Evolutionary conservation across 2,329 filamentous ascomycete genomes (phyloP).

Genomic region (Clarireedia monteithiana): DNA sequence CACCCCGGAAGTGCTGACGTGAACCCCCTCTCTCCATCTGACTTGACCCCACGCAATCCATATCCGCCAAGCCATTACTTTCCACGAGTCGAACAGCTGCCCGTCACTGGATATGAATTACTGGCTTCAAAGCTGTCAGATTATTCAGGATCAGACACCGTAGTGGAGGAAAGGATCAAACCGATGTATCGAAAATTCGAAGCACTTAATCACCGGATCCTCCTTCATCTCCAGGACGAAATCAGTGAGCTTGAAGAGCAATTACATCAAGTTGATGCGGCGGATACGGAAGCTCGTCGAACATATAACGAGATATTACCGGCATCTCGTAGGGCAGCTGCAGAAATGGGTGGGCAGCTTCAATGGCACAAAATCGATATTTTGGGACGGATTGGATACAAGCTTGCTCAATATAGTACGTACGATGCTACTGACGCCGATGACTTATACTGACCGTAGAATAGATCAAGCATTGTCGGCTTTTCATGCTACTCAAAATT

Average conservation of each 20-base stretch:
- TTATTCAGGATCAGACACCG: constrained; percentile 15
- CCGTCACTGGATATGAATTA: constrained; percentile 53
- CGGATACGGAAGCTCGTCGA: constrained; percentile 39
- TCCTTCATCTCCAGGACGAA: constrained; percentile 81
- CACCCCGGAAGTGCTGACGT: constrained; percentile 30
- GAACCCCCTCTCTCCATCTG: constrained; percentile 20
- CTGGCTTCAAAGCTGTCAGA: constrained; percentile 47
- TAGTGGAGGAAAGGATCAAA: constrained; percentile 19
- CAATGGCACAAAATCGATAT: constrained; percentile 54
- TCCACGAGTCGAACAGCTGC: constrained; percentile 36
- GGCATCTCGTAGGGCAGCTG: constrained; percentile 49
- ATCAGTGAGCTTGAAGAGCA: constrained; percentile 74
- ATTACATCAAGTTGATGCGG: constrained; percentile 58
- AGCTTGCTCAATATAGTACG: constrained; percentile 62
- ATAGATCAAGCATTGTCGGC: constrained; percentile 52
- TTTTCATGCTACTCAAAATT: constrained; percentile 44
- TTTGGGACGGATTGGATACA: constrained; percentile 55
- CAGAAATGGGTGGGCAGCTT: constrained; percentile 45
- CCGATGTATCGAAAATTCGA: constrained; percentile 82
- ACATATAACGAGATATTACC: constrained; percentile 36
- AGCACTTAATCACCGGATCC: constrained; percentile 69
- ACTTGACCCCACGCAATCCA: constrained; percentile 20
- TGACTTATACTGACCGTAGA: background rate
- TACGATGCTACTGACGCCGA: background rate
- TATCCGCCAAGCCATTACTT: constrained; percentile 29